These are phyloP conservation scores for Lipomyces lipofer DNA, from an alignment of 805 yeast species.

Conservation along the genomic window DNA sequence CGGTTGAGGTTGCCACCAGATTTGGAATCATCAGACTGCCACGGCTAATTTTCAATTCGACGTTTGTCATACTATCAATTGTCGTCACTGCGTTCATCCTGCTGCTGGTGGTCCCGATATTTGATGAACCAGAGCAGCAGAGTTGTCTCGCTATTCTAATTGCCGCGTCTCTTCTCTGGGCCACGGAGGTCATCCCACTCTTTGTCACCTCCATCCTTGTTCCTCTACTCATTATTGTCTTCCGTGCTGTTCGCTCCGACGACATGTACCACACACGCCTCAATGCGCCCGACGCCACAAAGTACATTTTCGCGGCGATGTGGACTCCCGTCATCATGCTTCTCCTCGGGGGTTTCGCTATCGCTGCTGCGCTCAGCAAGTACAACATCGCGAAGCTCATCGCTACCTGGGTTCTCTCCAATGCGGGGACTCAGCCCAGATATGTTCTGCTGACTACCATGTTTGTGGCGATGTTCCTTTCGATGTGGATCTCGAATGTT, in stretches of 20 bases:
- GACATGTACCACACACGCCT: constrained; percentile 52
- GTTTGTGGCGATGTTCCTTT: constrained; percentile 79
- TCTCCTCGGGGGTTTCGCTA: constrained; percentile 86
- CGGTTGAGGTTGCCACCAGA: constrained; percentile 19
- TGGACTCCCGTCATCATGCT: constrained; percentile 94
- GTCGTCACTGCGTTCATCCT: constrained; percentile 53
- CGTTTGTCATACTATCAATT: constrained; percentile 46
- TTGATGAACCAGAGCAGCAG: constrained; percentile 61
- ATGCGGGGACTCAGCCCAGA: constrained; percentile 85
- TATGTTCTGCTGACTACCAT: constrained; percentile 74
- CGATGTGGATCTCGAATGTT: constrained; percentile 96
- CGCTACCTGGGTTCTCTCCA: constrained; percentile 76
- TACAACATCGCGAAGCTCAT: constrained; percentile 83
- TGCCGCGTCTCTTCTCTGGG: constrained; percentile 87
- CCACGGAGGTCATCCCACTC: constrained; percentile 85
- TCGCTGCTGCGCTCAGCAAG: constrained; percentile 92
- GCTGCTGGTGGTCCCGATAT: constrained; percentile 46
- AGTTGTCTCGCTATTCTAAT: constrained; percentile 83
- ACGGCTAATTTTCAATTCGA: constrained; percentile 42
- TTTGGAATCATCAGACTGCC: constrained; percentile 38
- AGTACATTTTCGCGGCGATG: constrained; percentile 80
- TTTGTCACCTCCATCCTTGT: constrained; percentile 84
- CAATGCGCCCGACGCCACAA: constrained; percentile 68
- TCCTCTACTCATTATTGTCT: constrained; percentile 75
- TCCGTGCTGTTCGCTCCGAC: constrained; percentile 63